Conservation (phyloP, 1,139 yeast genomes). For the Debaryomycetaceae sp. region DNA sequence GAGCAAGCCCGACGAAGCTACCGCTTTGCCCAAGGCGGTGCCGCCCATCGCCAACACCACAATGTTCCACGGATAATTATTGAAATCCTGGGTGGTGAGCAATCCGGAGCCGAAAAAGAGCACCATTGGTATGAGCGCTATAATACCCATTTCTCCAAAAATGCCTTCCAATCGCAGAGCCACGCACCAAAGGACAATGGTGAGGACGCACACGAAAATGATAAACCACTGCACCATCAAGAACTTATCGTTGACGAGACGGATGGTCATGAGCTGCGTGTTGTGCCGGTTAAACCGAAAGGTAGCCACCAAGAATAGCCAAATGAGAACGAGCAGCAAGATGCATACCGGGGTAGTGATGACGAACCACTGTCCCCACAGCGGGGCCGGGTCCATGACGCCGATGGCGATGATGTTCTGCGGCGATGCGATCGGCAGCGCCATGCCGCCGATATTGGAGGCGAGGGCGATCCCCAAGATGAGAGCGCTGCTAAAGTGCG, state of each 20-base stretch:
- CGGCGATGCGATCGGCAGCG: constrained; percentile 74
- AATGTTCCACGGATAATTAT: constrained; percentile 69
- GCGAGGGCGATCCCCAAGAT: constrained; percentile 65
- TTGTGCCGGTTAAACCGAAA: constrained; percentile 37
- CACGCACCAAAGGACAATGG: constrained; percentile 66
- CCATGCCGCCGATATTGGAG: constrained; percentile 68
- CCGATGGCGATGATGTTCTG: constrained; percentile 69
- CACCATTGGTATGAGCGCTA: constrained; percentile 56
- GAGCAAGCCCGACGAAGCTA: constrained; percentile 58
- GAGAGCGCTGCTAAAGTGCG: constrained; percentile 52
- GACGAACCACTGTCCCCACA: constrained; percentile 74
- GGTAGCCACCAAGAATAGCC: constrained; percentile 47
- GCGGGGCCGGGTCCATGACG: constrained; percentile 52
- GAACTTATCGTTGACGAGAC: constrained; percentile 51
- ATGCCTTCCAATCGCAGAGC: constrained; percentile 43
- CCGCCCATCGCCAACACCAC: constrained; percentile 75
- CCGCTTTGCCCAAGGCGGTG: constrained; percentile 65
- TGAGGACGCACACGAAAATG: constrained; percentile 36
- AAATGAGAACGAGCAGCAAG: constrained; percentile 40
- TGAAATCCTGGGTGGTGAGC: constrained; percentile 53
- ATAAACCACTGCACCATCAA: constrained; percentile 57
- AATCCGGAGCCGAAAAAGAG: constrained; percentile 64
- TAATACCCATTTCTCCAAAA: constrained; percentile 65
- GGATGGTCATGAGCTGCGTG: constrained; percentile 36
- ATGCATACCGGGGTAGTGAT: constrained; percentile 57